Base-by-base conservation (phyloP, 192 early-diverging fungal species). In the Backusella macrospora region DNA sequence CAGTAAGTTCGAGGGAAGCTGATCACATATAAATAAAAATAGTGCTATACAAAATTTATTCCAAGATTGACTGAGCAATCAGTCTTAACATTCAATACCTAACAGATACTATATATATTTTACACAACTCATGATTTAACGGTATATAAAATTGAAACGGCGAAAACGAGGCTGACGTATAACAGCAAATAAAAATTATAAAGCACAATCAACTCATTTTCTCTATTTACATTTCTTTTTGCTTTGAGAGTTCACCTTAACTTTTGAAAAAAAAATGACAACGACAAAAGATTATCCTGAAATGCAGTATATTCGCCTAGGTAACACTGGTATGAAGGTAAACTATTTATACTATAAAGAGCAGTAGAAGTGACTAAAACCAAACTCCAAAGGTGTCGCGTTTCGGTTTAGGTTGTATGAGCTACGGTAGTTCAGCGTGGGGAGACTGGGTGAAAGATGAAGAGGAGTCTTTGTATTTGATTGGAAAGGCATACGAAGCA, bases 331-430 rank as follows among this genome's bases (percentile, higher is more conserved):
- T 21, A 44, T 66, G 65, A 39, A 43, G n/a, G 65, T 66, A 66
- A 15, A n/a, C 38, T 40, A 7, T 38, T 10, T 3, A 0, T 39
- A 4, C 34, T 39, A n/a, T 65, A 59, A 59, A 12, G 3, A 18
- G 21, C 23, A 34, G 52, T 23, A 59, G 12, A 59, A 26, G 21
- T 59, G 29, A 2, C 29, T 34, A 40, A 65, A 43, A 66, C 12
- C 42, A 66, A 44, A n/a, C 6, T 23, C 45, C 14, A 21, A 14
- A 66, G 39, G 63, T 86, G 4, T 78, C 78, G 38, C 78, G 84
- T 12, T n/a, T 86, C 13, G 67, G 77, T 14, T 62, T 86, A 18
- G 85, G 85, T 14, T 71, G 52, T 49, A 87, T 87, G 85, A 69
- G 71, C 21, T 86, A 40, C 48, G 80, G 79, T 6, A 26, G 23